These are phyloP conservation scores for Gastrolobium bilobum DNA, from an alignment of 306 rosid species.

Conservation along the genomic window DNA sequence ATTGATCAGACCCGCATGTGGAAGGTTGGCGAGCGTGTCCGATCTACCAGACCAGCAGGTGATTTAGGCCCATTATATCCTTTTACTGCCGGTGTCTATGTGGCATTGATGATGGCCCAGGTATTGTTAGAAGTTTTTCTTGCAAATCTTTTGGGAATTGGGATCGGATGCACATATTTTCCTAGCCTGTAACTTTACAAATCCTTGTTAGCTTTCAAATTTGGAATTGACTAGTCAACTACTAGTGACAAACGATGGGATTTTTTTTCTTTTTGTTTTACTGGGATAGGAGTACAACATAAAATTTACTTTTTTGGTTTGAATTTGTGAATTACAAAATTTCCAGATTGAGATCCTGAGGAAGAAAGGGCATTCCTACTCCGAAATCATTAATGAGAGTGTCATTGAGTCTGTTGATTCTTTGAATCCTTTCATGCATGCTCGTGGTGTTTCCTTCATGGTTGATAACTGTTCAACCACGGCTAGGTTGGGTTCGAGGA, in stretches of 20 bases:
- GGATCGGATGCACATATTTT: neutral
- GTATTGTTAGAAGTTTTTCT: constrained; percentile 50
- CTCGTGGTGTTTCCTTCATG: constrained; percentile 99
- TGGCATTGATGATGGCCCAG: constrained; percentile 99
- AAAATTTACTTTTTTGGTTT: neutral
- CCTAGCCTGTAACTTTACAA: neutral
- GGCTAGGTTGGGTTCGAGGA: constrained; percentile 96
- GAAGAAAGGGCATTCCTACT: constrained; percentile 97
- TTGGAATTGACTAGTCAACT: neutral
- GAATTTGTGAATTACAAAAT: constrained; percentile 8
- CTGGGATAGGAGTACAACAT: constrained; percentile 9
- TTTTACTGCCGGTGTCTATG: constrained; percentile 97
- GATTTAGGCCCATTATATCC: constrained; percentile 95
- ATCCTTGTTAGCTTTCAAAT: neutral
- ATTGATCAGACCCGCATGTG: constrained; percentile 99
- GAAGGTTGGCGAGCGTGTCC: constrained; percentile 95
- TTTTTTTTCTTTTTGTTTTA: neutral
- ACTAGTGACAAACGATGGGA: neutral
- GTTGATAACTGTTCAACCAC: constrained; percentile 98
- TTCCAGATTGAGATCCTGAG: constrained; percentile 92
- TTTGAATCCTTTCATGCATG: constrained; percentile 98
- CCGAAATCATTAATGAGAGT: constrained; percentile 97
- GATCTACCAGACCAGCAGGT: constrained; percentile 81
- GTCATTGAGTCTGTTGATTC: constrained; percentile 96
- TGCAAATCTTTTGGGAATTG: neutral